Conservation (phyloP, 2,329 filamentous ascomycete species). For the Parafenestella ontariensis region DNA sequence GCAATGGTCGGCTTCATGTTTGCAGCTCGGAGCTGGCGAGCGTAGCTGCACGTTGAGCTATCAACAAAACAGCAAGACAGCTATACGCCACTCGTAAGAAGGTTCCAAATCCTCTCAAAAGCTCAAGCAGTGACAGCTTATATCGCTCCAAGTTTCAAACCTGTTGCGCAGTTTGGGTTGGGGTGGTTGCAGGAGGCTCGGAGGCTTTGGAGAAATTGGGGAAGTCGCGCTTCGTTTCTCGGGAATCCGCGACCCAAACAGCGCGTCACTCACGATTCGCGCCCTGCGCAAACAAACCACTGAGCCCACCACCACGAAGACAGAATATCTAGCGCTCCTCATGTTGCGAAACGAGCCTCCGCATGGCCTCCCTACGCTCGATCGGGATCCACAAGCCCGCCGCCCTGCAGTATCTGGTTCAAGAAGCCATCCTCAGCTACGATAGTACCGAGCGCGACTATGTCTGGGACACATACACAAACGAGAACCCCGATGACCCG, state of each 20-base stretch:
- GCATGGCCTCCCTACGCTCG: conserved; percentile 89
- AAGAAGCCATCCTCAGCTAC: conserved; percentile 76
- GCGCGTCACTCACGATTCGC: conserved; percentile 32
- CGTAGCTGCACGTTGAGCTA: background rate
- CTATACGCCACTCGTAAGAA: background rate
- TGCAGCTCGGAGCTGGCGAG: conserved; percentile 8
- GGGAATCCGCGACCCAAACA: conserved; percentile 19
- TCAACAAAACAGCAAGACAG: background rate
- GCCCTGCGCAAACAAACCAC: conserved; percentile 25
- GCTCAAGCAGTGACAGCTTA: background rate
- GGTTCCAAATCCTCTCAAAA: background rate
- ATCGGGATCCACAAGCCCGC: conserved; percentile 89
- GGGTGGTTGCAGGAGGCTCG: conserved; percentile 12
- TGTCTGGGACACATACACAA: conserved; percentile 72
- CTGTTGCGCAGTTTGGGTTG: conserved; percentile 2
- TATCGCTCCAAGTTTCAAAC: background rate
- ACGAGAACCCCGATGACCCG: conserved; percentile 52
- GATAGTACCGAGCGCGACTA: conserved; percentile 73
- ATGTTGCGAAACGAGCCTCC: conserved; percentile 40
- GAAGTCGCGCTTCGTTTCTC: conserved; percentile 7
- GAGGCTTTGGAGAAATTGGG: conserved; percentile 17
- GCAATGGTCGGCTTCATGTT: conserved; percentile 76
- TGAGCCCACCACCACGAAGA: conserved; percentile 12
- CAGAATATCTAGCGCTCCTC: conserved; percentile 21
- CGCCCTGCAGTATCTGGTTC: conserved; percentile 80